A percentile compares a stretch with the other conserved stretches of the same genome.
phyloP scores from a whole-genome alignment of 2,329 filamentous ascomycete genomes.

The Ophiostoma sp. region DNA sequence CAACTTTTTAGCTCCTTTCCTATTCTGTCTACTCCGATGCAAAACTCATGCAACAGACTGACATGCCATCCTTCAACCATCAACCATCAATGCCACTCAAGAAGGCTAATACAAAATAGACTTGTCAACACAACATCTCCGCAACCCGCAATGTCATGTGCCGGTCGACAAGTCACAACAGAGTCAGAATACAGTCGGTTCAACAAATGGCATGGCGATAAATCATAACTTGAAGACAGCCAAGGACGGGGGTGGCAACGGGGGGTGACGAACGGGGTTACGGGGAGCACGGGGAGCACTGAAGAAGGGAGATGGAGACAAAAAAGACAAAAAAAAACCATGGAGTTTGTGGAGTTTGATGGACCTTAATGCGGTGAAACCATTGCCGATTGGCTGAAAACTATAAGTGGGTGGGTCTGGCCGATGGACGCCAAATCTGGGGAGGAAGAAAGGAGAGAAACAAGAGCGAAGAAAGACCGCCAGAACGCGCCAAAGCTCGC shows the following conservation, averaged over 20 bases:
- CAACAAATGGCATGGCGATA: neutral
- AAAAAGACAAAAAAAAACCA: neutral
- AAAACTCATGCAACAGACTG: neutral
- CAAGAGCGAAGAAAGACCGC: neutral
- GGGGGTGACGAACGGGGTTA: neutral
- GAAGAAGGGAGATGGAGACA: neutral
- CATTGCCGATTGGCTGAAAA: constrained; percentile 13
- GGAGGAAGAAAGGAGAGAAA: neutral
- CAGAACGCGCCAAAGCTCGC: neutral
- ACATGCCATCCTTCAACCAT: neutral
- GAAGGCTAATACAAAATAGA: too few relatives aligned
- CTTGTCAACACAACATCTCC: too few relatives aligned
- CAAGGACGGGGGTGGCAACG: neutral
- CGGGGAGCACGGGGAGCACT: neutral
- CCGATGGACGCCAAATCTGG: constrained; percentile 12
- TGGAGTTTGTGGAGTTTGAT: neutral
- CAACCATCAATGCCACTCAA: neutral
- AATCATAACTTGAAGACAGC: neutral
- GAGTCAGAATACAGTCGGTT: neutral
- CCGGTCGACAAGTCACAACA: too few relatives aligned
- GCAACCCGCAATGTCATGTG: neutral
- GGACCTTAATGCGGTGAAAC: neutral
- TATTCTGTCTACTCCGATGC: neutral
- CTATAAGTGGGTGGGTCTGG: neutral
- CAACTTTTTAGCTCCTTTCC: too few relatives aligned